Evolutionary conservation across 345 rosid species (phyloP).

Genomic region (Dipteronia sinensis): DNA sequence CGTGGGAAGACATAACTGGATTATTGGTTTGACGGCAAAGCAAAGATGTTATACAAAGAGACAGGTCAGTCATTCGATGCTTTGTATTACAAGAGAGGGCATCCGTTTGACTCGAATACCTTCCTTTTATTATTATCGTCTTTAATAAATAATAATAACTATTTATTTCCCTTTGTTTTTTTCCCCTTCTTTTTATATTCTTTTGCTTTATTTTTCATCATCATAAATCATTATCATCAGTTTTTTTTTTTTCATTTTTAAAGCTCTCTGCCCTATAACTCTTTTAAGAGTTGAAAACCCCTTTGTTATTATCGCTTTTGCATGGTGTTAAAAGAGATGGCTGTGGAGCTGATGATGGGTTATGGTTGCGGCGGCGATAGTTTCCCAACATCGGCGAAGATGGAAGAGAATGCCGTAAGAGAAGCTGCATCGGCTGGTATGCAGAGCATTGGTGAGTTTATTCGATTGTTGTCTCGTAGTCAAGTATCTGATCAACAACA

Average conservation of each 20-base stretch:
- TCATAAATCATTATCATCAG: not conserved
- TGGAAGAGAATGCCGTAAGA: constrained; percentile 58
- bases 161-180: constrained; percentile 4
- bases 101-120: constrained; percentile 44
- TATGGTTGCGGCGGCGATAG: constrained; percentile 35
- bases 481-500: constrained; percentile 33
- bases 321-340: constrained; percentile 42
- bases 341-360: constrained; percentile 67
- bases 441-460: constrained; percentile 76
- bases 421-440: constrained; percentile 86
- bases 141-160: constrained; percentile 5
- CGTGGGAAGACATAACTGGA: constrained; percentile 31
- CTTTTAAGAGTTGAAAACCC: not conserved
- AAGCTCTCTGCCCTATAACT: not conserved
- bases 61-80: constrained; percentile 34
- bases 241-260: constrained; percentile 11
- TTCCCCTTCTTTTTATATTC: not conserved
- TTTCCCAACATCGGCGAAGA: constrained; percentile 28
- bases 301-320: not conserved
- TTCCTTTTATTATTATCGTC: constrained; percentile 21
- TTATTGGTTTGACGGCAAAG: constrained; percentile 30
- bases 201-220: not conserved
- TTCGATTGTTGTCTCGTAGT: constrained; percentile 48
- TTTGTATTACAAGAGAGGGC: constrained; percentile 20
- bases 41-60: constrained; percentile 10